phyloP scores from a whole-genome alignment of 352 stramenopile species.

The Phytophthora ohioensis region DNA sequence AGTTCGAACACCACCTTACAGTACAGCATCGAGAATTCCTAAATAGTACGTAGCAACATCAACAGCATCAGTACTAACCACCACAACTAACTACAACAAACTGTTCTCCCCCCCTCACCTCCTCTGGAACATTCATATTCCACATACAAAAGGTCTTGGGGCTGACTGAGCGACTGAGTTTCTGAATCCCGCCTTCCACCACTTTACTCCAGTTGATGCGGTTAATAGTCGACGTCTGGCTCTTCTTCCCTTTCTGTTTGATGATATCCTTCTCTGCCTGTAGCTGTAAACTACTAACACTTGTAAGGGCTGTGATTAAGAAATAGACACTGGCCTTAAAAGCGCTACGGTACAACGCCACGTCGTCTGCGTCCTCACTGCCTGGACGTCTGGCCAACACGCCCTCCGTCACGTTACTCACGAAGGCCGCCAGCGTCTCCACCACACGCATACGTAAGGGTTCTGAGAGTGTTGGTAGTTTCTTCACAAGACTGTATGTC shows the following conservation, averaged over 20 bases:
- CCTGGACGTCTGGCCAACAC: conserved; percentile 44
- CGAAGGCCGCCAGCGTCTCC: conserved; percentile 67
- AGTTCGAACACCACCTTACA: conserved; percentile 75
- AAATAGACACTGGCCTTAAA: conserved; percentile 83
- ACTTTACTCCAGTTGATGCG: conserved; percentile 74
- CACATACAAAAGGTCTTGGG: conserved; percentile 74
- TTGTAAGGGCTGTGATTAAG: conserved; percentile 66
- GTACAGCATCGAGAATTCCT: conserved; percentile 84
- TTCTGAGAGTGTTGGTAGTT: conserved; percentile 57
- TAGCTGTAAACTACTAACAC: conserved; percentile 57
- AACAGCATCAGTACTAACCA: background rate
- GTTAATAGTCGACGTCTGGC: conserved; percentile 43
- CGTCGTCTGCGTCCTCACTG: conserved; percentile 58
- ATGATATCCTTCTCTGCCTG: conserved; percentile 72
- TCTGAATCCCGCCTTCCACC: conserved; percentile 63
- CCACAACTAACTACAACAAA: too few species aligned
- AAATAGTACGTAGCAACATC: background rate
- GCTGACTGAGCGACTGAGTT: conserved; percentile 69
- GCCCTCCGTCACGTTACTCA: conserved; percentile 66
- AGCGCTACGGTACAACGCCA: conserved; percentile 50
- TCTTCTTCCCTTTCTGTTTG: conserved; percentile 64
- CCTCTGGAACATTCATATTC: conserved; percentile 84
- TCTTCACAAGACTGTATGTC: conserved; percentile 81
- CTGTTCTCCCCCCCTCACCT: conserved; percentile 39
- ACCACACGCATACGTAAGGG: conserved; percentile 70